phyloP scores from a whole-genome alignment of 2,329 filamentous ascomycete genomes.

The Pseudopithomyces maydicus region DNA sequence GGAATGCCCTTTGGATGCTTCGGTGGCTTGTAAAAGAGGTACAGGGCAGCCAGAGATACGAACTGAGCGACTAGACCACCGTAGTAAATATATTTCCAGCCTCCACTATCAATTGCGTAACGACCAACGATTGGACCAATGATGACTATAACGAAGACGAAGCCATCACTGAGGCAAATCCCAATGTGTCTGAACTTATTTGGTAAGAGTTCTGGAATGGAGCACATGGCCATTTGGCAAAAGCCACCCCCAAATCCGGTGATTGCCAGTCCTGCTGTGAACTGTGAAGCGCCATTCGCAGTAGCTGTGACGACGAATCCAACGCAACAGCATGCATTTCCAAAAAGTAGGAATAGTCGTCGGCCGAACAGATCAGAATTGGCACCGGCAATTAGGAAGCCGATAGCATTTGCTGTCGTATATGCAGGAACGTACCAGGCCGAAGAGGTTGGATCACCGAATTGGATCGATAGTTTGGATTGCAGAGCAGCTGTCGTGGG shows the following conservation, averaged over 20 bases:
- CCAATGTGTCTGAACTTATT: conserved; percentile 57
- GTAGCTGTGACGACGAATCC: conserved; percentile 38
- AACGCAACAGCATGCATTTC: conserved; percentile 48
- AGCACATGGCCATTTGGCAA: conserved; percentile 53
- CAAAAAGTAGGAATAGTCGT: conserved; percentile 52
- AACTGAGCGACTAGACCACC: conserved; percentile 29
- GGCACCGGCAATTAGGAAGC: conserved; percentile 37
- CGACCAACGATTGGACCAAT: conserved; percentile 54
- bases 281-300: conserved; percentile 40
- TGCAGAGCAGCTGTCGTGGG: conserved; percentile 33
- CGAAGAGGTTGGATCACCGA: conserved; percentile 17
- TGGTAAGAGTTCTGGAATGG: conserved; percentile 54
- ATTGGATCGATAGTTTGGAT: conserved; percentile 18
- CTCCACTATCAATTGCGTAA: conserved; percentile 28
- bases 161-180: conserved; percentile 41
- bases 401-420: conserved; percentile 29
- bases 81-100: conserved; percentile 33
- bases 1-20: conserved; percentile 36
- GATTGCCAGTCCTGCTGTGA: conserved; percentile 51
- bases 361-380: conserved; percentile 58
- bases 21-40: conserved; percentile 28
- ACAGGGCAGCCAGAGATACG: conserved; percentile 25
- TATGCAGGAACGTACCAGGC: conserved; percentile 31
- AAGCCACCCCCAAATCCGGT: conserved; percentile 54
- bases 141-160: conserved; percentile 54